Conservation (phyloP, 148 eudicot genomes). For the Beta vulgaris region DNA sequence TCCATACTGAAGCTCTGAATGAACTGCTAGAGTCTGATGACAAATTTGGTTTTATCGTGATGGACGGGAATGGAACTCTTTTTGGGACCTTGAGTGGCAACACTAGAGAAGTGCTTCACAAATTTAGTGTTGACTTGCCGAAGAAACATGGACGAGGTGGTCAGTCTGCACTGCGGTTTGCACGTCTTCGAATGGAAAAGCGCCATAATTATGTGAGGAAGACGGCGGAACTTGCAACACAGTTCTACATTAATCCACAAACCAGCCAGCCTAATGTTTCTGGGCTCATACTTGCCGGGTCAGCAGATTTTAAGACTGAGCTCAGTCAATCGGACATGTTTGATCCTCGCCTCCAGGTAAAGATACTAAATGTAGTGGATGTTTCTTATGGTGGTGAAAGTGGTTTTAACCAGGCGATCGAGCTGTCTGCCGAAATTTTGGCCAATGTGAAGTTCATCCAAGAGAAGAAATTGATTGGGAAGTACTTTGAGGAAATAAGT, state of each 20-base stretch:
- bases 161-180: constrained; percentile 26
- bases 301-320: constrained; percentile 28
- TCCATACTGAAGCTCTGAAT: constrained; percentile 28
- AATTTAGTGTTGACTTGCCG: constrained; percentile 29
- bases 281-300: constrained; percentile 29
- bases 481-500: constrained; percentile 28
- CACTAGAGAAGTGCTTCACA: constrained; percentile 26
- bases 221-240: constrained; percentile 29
- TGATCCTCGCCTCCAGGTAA: constrained; percentile 27
- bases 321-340: constrained; percentile 30
- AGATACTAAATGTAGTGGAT: constrained; percentile 21
- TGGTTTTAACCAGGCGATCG: constrained; percentile 32
- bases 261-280: constrained; percentile 29
- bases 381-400: constrained; percentile 32
- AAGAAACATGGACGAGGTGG: constrained; percentile 29
- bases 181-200: constrained; percentile 27
- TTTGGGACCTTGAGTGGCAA: constrained; percentile 37
- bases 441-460: constrained; percentile 28
- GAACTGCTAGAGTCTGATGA: constrained; percentile 31
- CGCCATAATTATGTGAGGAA: constrained; percentile 28
- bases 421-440: constrained; percentile 24
- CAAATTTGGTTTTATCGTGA: constrained; percentile 30
- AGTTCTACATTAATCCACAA: constrained; percentile 21
- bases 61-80: constrained; percentile 32
- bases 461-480: constrained; percentile 31